Base-by-base conservation (phyloP, 116 monocot species). In the Iris pallida region DNA sequence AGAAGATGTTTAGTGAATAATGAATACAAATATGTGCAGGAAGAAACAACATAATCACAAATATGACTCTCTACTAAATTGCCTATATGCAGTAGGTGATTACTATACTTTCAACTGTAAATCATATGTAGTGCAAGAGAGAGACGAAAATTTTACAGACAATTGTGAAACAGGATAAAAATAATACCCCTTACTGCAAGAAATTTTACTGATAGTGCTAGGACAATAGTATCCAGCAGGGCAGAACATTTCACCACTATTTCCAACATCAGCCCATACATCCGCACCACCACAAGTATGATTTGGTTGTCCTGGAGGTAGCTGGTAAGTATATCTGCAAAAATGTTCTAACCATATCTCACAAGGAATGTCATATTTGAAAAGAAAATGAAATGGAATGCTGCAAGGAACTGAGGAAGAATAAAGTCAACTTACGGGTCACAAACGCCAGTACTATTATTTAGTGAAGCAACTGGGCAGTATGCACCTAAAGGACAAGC, bases 401-500 rank as follows among this genome's bases (percentile, higher is more conserved):
- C 41, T 7, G 6, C n/a, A 53, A 53, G 52, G 30, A 66, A 20
- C 40, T 53, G 3, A 40, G 65, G 15, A 19, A 16, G 20, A 61
- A 62, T 18, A 75, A 47, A 75, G 53, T 59, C 19, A 17, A 80
- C 93, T 86, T 89, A 93, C 89, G 93, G 93, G 61, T 86, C 79
- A 82, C 93, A 93, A 53, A 81, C 57, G 49, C 93, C 87, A 46
- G 82, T 80, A 44, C 68, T 68, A 14, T 16, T 74, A 66, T 89
- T 86, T 7, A 87, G 56, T 11, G 48, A 72, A 48, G 82, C 86
- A 68, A 53, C 56, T 17, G 93, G 93, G 71, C 93, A 93, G 52
- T 82, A 87, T 10, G 93, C 76, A 58, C 93, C 93, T 58, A 89
- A 74, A 5, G 93, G 93, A 67, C 93, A 93, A 69, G 93, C 93